Evolutionary conservation across 768 basidiomycete genomes (phyloP), one percentile per base, ranked within the genome.

Genomic region (Suillus occidentalis): DNA sequence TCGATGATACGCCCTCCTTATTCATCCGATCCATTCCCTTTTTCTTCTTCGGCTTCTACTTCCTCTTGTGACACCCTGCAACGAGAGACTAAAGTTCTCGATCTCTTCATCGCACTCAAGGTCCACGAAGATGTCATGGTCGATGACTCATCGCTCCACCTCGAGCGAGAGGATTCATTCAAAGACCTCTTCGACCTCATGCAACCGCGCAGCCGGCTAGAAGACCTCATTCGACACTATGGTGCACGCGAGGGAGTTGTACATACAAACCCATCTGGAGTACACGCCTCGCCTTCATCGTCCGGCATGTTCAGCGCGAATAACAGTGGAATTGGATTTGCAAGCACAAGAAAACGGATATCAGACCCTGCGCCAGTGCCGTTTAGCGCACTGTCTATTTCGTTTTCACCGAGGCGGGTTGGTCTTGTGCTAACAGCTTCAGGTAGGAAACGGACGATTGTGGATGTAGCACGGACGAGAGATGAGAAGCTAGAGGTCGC

Each of bases 51-150:
- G 43, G 69, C 67, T 65, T 75, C 72, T 13, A 45, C 69, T 40
- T 69, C 72, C 52, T 36, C 66, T 13, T 47, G 66, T 6, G 77
- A 80, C 25, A 80, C 83, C 37, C 57, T 83, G 40, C 91, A 93
- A 70, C 86, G 92, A 66, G 92, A 94, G 72, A 91, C 92, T 0
- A 75, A 78, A 63, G 83, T 89, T 20, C 84, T 95, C 25, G 93
- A 95, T 78, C 82, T 83, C 64, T 94, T 91, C 81, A 89, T 95
- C 57, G 85, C 87, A 4, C 84, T 94, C 71, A 91, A 90, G 76
- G 89, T 91, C 61, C 86, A 85, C 25, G 89, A 94, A 72, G 93
- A 94, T 75, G 83, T 93, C 52, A 88, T 89, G 81, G 78, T 82
- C 47, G 91, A 93, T 75, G 89, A 92, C 57, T 82, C 84, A 2